These are phyloP conservation scores for Pseudisothecium myosuroides DNA, from an alignment of 225 moss, liverwort and hornwort species.

Conservation along the genomic window DNA sequence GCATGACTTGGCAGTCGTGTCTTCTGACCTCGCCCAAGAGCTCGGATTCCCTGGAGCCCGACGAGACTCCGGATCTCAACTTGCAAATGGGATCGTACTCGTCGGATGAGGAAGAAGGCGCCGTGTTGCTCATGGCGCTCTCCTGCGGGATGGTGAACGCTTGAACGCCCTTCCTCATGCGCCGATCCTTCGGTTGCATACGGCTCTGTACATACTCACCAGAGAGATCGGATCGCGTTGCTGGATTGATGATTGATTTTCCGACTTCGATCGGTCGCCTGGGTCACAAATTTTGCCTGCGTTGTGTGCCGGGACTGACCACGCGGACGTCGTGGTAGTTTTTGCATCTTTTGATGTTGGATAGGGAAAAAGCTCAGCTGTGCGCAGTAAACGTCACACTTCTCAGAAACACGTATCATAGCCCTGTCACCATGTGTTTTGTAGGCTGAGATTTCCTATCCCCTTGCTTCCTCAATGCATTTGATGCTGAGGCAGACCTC, in stretches of 20 bases:
- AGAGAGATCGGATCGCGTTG: background rate
- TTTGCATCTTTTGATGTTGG: background rate
- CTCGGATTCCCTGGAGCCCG: background rate
- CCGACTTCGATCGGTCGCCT: background rate
- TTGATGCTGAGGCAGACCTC: background rate
- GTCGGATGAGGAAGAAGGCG: conserved; percentile 52
- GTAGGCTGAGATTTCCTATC: background rate
- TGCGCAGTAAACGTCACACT: background rate
- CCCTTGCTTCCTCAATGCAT: background rate
- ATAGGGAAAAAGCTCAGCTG: background rate
- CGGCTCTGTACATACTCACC: conserved; percentile 28
- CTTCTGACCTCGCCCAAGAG: conserved; percentile 2
- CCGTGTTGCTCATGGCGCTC: conserved; percentile 47
- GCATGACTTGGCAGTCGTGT: conserved; percentile 51
- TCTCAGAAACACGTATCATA: background rate
- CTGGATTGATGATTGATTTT: background rate
- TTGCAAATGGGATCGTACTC: conserved; percentile 13
- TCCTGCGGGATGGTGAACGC: conserved; percentile 42
- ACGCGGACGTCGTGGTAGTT: background rate
- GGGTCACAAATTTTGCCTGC: conserved; percentile 7
- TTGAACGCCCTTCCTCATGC: background rate
- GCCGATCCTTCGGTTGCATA: background rate
- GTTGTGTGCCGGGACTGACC: background rate
- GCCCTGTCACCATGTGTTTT: background rate
- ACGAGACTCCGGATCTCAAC: background rate